Evolutionary conservation across 1,139 yeast species (phyloP), one percentile per base, ranked within the genome.

Genomic region (Pichia cactophila): DNA sequence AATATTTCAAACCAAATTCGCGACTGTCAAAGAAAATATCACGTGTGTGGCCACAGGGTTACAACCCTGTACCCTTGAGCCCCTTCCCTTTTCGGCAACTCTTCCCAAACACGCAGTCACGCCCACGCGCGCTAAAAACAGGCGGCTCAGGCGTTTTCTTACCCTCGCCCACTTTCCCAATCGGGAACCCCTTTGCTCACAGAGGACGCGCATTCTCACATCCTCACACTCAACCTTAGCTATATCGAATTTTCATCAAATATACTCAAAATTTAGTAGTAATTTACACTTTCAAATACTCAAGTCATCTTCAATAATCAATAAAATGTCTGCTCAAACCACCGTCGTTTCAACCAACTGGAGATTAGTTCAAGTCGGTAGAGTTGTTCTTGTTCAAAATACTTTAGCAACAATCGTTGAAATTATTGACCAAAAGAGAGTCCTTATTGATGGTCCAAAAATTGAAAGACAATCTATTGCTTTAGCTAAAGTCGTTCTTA

Each of bases 331-430:
- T 69, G 69, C 79, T 65, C 78, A 77, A 69, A 54, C 95, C 73
- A 78, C 86, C 72, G 94, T 90, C 75, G 86, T 86, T 81, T 86
- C 95, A 74, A 81, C 95, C 76, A 87, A 86, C 90, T 90, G 97
- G 97, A 88, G 97, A 86, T 84, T 81, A 73, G 98, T 94, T 74
- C 96, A 92, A 82, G 86, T 90, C 71, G 99, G 99, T 74, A 96
- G 98, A 81, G 88, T 94, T 72, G 96, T 90, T 76, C 85, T 90
- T 72, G 73, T 92, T 73, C 54, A 52, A 46, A 87, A 87, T 69
- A 85, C 86, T 77, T 80, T 90, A 71, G 97, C 97, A 69, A 78
- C 95, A 72, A 82, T 90, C 69, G 96, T 89, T 69, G 98, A 94
- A 81, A 88, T 94, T 78, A 87, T 94, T 72, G 97, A 94, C 82